Evolutionary conservation across 192 early-diverging fungal species (phyloP).

Genomic region (Cladochytrium replicatum): DNA sequence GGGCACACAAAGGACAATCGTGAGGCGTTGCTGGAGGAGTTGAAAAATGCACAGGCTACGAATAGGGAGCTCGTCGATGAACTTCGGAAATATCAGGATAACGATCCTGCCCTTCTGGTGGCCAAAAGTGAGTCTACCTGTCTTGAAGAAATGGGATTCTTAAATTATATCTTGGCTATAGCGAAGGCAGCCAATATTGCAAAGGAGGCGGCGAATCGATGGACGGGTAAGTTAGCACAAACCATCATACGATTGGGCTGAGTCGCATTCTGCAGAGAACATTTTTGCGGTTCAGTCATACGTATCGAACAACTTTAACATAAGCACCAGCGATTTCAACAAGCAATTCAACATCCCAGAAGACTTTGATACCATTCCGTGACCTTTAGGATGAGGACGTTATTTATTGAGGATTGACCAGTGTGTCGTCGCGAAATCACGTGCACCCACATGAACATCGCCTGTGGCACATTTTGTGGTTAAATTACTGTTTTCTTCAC

Average conservation of each 20-base stretch:
- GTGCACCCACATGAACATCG: too few relatives aligned
- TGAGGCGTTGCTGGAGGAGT: constrained; percentile 29
- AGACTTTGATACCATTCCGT: constrained; percentile 53
- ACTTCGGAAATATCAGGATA: constrained; percentile 59
- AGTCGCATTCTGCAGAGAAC: constrained; percentile 48
- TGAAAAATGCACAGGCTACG: constrained; percentile 38
- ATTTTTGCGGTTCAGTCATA: constrained; percentile 75
- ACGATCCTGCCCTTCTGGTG: constrained; percentile 62
- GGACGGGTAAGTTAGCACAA: constrained; percentile 54
- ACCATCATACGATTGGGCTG: background rate
- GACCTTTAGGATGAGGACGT: background rate
- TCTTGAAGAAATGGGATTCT: background rate
- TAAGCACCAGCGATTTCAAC: constrained; percentile 54
- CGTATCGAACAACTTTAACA: constrained; percentile 56
- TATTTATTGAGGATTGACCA: too few relatives aligned
- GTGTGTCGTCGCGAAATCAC: too few relatives aligned
- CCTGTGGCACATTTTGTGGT: too few relatives aligned
- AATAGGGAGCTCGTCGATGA: constrained; percentile 37
- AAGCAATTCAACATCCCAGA: constrained; percentile 55
- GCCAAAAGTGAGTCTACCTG: constrained; percentile 41
- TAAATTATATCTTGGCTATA: constrained; percentile 5
- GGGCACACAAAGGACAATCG: constrained; percentile 62
- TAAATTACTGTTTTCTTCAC: too few relatives aligned
- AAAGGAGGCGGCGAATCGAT: constrained; percentile 68
- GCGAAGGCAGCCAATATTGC: constrained; percentile 49